phyloP scores from a whole-genome alignment of 1,139 yeast genomes.

The Lodderomyces margitis region DNA sequence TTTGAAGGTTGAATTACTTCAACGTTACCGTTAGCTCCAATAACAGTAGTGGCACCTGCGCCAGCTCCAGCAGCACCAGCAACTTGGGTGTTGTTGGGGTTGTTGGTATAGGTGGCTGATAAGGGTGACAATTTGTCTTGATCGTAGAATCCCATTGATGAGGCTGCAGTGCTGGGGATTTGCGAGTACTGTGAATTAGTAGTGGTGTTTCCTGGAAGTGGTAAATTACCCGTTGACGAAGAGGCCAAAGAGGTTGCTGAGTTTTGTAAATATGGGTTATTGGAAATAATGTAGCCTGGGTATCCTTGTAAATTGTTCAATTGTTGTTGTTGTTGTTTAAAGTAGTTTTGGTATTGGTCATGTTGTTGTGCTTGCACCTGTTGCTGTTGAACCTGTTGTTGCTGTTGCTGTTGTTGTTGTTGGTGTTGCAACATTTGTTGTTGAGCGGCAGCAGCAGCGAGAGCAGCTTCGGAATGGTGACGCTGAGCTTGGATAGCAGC shows the following conservation, averaged over 20 bases:
- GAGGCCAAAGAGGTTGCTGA: constrained; percentile 14
- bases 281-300: constrained; percentile 18
- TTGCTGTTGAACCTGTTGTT: constrained; percentile 15
- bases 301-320: constrained; percentile 8
- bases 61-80: constrained; percentile 1
- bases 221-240: constrained; percentile 9
- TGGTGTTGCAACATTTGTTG: constrained; percentile 5
- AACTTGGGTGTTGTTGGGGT: constrained; percentile 9
- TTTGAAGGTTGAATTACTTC: not conserved
- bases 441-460: constrained; percentile 3
- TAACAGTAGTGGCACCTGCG: not conserved
- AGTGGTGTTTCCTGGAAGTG: constrained; percentile 9
- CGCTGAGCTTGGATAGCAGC: constrained; percentile 32
- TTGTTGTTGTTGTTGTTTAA: constrained; percentile 16
- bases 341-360: constrained; percentile 12
- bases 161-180: constrained; percentile 8
- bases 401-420: constrained; percentile 8
- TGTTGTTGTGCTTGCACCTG: constrained; percentile 18
- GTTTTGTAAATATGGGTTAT: constrained; percentile 20
- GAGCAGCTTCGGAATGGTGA: constrained; percentile 18
- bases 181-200: constrained; percentile 9
- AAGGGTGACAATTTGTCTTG: constrained; percentile 17
- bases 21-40: not conserved
- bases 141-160: constrained; percentile 13
- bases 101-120: constrained; percentile 9